Evolutionary conservation across 2,329 filamentous ascomycete genomes (phyloP).

Genomic region (Colletotrichum magnum): DNA sequence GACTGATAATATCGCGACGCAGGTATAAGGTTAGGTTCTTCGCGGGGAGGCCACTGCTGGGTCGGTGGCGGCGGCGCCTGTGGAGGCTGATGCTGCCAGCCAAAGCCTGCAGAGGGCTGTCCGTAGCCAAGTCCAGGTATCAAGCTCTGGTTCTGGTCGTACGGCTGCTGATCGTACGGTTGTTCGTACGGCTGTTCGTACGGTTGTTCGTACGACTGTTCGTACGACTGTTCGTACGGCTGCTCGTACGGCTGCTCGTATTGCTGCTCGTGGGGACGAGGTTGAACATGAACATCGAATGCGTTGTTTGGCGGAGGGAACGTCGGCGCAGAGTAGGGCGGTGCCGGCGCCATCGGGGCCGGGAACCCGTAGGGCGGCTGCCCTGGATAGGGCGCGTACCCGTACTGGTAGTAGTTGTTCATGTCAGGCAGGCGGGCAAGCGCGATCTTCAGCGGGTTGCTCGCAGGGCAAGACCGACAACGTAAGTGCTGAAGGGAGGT

Average conservation of each 20-base stretch:
- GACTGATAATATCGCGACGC: constrained; percentile 40
- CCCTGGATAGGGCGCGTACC: constrained; percentile 50
- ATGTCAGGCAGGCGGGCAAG: constrained; percentile 22
- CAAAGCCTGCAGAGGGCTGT: constrained; percentile 15
- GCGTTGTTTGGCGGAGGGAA: constrained; percentile 27
- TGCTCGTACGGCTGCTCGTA: constrained; percentile 15
- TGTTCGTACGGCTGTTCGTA: too few species aligned
- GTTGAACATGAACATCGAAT: constrained; percentile 6
- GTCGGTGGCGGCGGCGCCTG: not conserved
- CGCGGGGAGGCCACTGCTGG: constrained; percentile 28
- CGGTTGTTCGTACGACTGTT: too few species aligned
- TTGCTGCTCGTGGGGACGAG: constrained; percentile 14
- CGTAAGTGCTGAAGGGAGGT: not conserved
- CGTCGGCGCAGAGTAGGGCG: constrained; percentile 19
- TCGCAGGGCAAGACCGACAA: not conserved
- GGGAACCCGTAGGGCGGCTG: constrained; percentile 42
- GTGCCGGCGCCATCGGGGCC: constrained; percentile 23
- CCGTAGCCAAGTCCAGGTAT: constrained; percentile 46
- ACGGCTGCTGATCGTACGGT: constrained; percentile 9
- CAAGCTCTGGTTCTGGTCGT: constrained; percentile 42
- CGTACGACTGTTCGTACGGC: too few species aligned
- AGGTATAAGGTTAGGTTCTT: constrained; percentile 40
- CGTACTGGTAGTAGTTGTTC: constrained; percentile 58
- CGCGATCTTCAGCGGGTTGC: constrained; percentile 12
- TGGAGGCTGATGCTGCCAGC: constrained; percentile 28